Percentiles rank a stretch among this genome's conserved stretches.
Evolutionary conservation across 257 asterid genomes (phyloP).

Genomic region (Avicennia marina): DNA sequence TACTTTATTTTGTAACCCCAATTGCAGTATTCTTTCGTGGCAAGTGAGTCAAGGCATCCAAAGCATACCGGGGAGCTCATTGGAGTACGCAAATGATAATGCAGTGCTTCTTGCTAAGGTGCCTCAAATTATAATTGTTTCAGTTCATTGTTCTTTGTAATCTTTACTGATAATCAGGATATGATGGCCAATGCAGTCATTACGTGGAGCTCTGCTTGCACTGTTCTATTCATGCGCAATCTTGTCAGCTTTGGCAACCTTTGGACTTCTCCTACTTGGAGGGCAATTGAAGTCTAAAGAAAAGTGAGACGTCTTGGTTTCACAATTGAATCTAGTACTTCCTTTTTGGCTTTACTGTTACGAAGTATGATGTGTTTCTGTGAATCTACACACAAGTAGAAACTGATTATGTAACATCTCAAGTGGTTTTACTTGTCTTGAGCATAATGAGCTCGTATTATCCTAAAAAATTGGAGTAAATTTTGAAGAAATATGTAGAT

Average conservation of each 20-base stretch:
- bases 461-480: no score
- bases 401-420: no score
- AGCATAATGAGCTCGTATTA: no score
- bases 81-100: conserved; percentile 85
- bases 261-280: conserved; percentile 71
- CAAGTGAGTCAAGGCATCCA: conserved; percentile 70
- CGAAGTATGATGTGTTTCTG: neutral
- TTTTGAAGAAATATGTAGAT: no score
- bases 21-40: conserved; percentile 70
- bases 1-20: conserved; percentile 9
- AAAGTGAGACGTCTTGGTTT: conserved; percentile 31
- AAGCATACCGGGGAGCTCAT: conserved; percentile 67
- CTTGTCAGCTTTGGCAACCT: conserved; percentile 48
- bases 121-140: conserved; percentile 5
- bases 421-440: no score
- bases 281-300: conserved; percentile 57
- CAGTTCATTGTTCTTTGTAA: neutral
- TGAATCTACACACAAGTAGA: neutral
- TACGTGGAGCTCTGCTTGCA: conserved; percentile 63
- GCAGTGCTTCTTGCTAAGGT: conserved; percentile 89
- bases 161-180: neutral
- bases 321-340: neutral
- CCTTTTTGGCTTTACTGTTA: conserved; percentile 5
- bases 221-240: conserved; percentile 55
- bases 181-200: conserved; percentile 50